Evolutionary conservation across 2,329 filamentous ascomycete species (phyloP), one percentile per base, ranked within the genome.

Genomic region (Xylaria sp.): DNA sequence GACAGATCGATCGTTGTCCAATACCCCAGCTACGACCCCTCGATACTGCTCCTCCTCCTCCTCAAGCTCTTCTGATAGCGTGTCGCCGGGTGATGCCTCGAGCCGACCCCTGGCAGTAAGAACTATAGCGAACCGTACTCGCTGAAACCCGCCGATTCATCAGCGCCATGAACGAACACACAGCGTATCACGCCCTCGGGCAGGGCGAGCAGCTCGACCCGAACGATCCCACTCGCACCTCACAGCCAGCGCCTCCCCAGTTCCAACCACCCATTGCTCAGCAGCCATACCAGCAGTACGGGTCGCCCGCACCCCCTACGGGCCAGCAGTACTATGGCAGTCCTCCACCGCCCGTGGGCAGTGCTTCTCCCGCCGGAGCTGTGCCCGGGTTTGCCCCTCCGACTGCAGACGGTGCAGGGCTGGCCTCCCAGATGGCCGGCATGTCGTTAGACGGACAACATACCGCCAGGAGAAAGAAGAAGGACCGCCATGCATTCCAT

Each of bases 401-500:
- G 63, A 80, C 81, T 40, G 81, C 81, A 66, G 86, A 88, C 74
- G 72, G 72, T 17, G 81, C 77, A 64, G 84, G 83, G 17, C 79
- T 93, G 68, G 86, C 89, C 56, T 86, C 89, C 64, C 93, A 97
- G 80, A 92, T 97, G 90, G 90, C 90, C 49, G 89, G 89, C 68
- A 88, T 97, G 87, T 90, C 86, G 48, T 83, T 97, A 73, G 89
- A 86, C 49, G 81, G 84, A 54, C 83, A 84, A 42, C 79, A 87
- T 58, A 83, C 83, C 2, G 81, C 81, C 66, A 86, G 89, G 79
- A 92, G 85, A 80, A 93, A 94, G 86, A 98, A 97, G 89, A 97
- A 97, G 86, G 92, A 97, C 79, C 89, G 93, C 68, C 95, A 98
- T 81, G 95, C 94, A 71, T 92, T 97, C 80, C 95, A 98, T 80